Evolutionary conservation across 306 rosid genomes (phyloP).

Genomic region (Cucurbita argyrosperma): DNA sequence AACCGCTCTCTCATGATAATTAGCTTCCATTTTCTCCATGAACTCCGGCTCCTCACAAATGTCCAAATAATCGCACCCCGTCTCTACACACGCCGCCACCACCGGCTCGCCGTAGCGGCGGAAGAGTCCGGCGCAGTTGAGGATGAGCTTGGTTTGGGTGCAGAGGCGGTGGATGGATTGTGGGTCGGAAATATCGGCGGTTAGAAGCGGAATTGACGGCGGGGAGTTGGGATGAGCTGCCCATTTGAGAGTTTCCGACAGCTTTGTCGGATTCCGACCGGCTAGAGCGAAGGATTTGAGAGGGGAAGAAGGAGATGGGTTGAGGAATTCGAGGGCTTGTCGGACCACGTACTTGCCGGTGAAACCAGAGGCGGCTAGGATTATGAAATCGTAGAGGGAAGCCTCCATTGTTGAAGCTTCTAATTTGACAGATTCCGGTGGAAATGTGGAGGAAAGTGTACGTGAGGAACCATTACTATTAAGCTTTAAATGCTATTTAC

Average conservation of each 20-base stretch:
- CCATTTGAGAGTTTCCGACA: conserved; percentile 54
- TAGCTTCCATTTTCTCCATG: conserved; percentile 58
- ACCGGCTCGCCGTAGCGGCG: conserved; percentile 73
- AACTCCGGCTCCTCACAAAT: conserved; percentile 80
- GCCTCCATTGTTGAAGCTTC: conserved; percentile 9
- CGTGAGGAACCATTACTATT: no score
- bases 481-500: no score
- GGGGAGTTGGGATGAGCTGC: conserved; percentile 44
- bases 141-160: conserved; percentile 43
- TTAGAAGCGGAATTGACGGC: conserved; percentile 33
- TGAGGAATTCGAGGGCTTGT: conserved; percentile 61
- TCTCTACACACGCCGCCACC: conserved; percentile 50
- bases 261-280: conserved; percentile 43
- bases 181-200: conserved; percentile 49
- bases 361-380: conserved; percentile 83
- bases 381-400: conserved; percentile 37
- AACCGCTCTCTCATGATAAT: conserved; percentile 23
- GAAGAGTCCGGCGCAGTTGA: conserved; percentile 88
- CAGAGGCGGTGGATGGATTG: conserved; percentile 51
- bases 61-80: conserved; percentile 70
- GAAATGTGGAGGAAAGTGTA: no score
- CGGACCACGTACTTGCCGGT: conserved; percentile 68
- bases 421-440: no score
- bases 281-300: conserved; percentile 65
- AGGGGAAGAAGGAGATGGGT: conserved; percentile 26